These are phyloP conservation scores for Phytophthora uliginosa DNA, from an alignment of 352 stramenopile species.

Conservation along the genomic window DNA sequence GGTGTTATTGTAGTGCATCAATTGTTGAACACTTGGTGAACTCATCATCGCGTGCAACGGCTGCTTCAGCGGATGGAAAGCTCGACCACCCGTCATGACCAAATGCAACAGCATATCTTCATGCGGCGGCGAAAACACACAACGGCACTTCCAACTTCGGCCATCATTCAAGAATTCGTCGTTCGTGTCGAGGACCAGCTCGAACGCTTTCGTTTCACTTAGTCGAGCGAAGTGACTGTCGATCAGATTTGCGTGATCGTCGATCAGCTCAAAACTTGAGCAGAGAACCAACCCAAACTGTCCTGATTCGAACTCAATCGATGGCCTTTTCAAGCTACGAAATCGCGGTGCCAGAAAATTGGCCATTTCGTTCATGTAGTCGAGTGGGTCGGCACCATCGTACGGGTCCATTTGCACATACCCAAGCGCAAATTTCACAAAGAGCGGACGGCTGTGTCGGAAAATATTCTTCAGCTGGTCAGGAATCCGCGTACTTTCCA, in stretches of 20 bases:
- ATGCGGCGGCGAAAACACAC: not conserved
- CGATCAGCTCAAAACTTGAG: not conserved
- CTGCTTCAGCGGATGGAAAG: not conserved
- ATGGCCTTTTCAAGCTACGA: too few species aligned
- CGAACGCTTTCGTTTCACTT: not conserved
- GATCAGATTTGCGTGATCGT: not conserved
- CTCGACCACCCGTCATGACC: not conserved
- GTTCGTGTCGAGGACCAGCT: not conserved
- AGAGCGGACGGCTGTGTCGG: too few species aligned
- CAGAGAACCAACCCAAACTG: not conserved
- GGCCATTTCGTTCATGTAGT: too few species aligned
- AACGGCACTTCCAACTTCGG: not conserved
- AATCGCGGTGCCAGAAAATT: too few species aligned
- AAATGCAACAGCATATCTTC: not conserved
- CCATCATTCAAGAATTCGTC: not conserved
- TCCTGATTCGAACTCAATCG: not conserved
- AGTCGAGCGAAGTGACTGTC: not conserved
- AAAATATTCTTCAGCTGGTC: too few species aligned
- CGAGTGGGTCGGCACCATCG: too few species aligned
- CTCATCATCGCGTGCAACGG: not conserved
- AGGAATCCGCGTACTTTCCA: too few species aligned
- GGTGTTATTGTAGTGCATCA: not conserved
- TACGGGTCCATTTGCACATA: too few species aligned
- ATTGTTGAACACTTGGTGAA: not conserved
- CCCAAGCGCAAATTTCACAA: too few species aligned